A percentile compares a stretch with the other conserved stretches of the same genome.
These are phyloP conservation scores for Melanomma pulvis-pyrius DNA, from an alignment of 495 filamentous ascomycete species.

Conservation along the genomic window DNA sequence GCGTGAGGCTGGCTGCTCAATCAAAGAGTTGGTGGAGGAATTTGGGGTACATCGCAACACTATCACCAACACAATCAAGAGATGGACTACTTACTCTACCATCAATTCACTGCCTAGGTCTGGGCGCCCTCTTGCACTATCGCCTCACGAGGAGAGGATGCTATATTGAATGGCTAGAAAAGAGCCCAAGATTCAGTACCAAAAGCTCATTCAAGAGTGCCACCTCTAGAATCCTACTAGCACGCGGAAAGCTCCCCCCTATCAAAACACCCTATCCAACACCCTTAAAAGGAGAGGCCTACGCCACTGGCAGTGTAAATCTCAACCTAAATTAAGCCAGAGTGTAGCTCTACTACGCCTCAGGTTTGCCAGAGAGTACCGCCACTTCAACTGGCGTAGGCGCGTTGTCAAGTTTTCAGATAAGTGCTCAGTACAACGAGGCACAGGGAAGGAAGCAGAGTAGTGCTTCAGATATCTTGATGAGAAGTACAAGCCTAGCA, in stretches of 20 bases:
- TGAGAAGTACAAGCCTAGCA: not conserved
- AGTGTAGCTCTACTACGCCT: not conserved
- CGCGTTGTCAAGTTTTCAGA: constrained; percentile 12
- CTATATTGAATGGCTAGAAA: constrained; percentile 5
- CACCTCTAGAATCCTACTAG: not conserved
- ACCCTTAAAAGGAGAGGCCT: not conserved
- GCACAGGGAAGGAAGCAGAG: not conserved
- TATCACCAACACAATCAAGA: not conserved
- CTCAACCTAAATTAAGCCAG: not conserved
- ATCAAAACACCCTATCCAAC: not conserved
- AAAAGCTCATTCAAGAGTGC: not conserved
- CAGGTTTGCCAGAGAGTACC: not conserved
- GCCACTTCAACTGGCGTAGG: constrained; percentile 2
- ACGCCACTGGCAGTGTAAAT: not conserved
- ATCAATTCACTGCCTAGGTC: not conserved
- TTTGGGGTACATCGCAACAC: not conserved
- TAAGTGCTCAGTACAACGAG: constrained; percentile 21
- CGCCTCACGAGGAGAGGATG: not conserved
- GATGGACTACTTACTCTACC: not conserved
- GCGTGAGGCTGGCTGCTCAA: not conserved
- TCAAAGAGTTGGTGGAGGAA: not conserved
- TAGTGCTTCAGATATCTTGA: not conserved
- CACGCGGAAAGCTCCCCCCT: too few relatives aligned
- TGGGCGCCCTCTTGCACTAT: not conserved
- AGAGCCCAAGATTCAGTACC: not conserved